Evolutionary conservation across 345 rosid genomes (phyloP), one percentile per base, ranked within the genome.

Genomic region (Capsella bursapastoris): DNA sequence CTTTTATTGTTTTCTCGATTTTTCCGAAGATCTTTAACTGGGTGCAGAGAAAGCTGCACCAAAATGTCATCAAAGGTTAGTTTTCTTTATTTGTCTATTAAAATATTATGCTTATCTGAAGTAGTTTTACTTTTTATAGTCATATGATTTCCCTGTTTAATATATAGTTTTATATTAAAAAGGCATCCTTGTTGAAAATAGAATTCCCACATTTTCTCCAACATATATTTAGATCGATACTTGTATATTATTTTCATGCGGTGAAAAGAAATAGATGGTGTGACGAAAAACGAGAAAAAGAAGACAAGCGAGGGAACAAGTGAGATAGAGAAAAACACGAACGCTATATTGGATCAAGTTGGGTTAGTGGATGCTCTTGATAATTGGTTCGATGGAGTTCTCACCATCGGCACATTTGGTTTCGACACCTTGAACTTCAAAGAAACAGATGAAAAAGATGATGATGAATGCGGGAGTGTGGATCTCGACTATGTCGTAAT

Each of bases 321-420:
- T 52, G 87, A 82, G 28, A 84, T 80, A 49, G 87, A 84, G 70
- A 79, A 80, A 61, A 88, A 85, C 57, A 84, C 87, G 15, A 83
- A 84, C 62, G 87, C 87, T 71, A 79, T 90, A 64, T 79, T 89
- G 29, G 86, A 87, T 70, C 96, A 90, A 70, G 85, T 83, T 22
- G 85, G 85, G n/a, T 59, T 89, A 32, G 85, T 82, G 12, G 93
- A 88, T 62, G 89, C 81, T 77, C 84, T 93, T 40, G 96, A 88
- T 70, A 89, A 84, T 32, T 90, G 98, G 97, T 83, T 74, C 76
- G 88, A 85, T 68, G 91, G 96, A 71, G 85, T 93, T 77, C 83
- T 93, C 57, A 91, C 94, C 40, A 91, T 93, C 48, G 97, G 97
- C 14, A 93, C 98, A 10, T 89, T 93, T 13, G 98, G 98, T 47